Base-by-base conservation (phyloP, 805 yeast genomes). In the Schwanniomyces vanrijiae region DNA sequence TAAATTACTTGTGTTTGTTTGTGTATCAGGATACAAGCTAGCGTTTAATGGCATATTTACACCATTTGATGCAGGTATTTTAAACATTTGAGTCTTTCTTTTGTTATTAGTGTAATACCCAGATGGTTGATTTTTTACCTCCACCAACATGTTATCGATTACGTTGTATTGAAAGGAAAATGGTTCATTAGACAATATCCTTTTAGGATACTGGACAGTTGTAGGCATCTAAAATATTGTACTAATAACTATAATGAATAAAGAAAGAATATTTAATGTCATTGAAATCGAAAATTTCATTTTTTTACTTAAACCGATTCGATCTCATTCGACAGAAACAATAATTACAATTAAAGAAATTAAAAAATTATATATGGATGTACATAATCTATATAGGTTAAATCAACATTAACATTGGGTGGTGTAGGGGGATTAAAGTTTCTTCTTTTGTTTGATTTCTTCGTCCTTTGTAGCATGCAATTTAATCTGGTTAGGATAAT, bases 381-480 rank as follows among this genome's bases (percentile, higher is more conserved):
- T 31, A 31, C 19, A 31, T 14, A 14, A 31, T 37, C 39, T 37
- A 26, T 24, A 39, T 25, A 39, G 24, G 31, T 37, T 21, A 22
- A 37, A 14, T 22, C 20, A 10, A 22, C 3, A 20, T 31, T 31
- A 31, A 14, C 19, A 14, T 28, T 11, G 24, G 31, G 14, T 13
- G 8, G 29, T n/a, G n/a, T n/a, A 25, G 35, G 16, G 18, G 11
- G 24, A 18, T 44, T 31, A 48, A 16, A 43, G 47, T 39, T 68
- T 69, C 61, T 69, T 72, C 61, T 78, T 77, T 57, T 74, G 84
- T 57, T 87, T 87, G 40, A 88, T 87, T 65, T 94, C 99, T 44
- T 83, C 91, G 42, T 90, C 97, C 54, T 82, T 83, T 34, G 87
- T 81, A 11, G 91, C 84, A 67, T 94, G 99, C 43, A 94, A 72